phyloP scores from a whole-genome alignment of 1,284 basidiomycete genomes.

The Pisolithus thermaeus region DNA sequence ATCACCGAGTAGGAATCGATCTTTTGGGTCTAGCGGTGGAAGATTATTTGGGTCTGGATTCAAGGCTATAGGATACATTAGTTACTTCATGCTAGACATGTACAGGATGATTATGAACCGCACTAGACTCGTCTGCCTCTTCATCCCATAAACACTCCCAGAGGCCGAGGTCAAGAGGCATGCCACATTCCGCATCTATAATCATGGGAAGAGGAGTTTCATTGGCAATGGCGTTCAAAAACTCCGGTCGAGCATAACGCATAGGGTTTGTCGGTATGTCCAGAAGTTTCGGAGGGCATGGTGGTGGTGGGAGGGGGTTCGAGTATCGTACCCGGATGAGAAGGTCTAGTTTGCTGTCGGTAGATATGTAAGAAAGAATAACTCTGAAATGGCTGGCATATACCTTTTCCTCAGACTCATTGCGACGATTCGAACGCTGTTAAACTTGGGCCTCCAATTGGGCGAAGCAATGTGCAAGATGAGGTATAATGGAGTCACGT shows the following conservation, averaged over 20 bases:
- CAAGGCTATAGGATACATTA: constrained; percentile 38
- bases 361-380: background rate
- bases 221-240: constrained; percentile 73
- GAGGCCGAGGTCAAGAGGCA: constrained; percentile 83
- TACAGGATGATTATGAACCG: constrained; percentile 1
- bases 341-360: constrained; percentile 71
- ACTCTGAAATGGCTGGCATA: background rate
- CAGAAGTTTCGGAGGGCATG: constrained; percentile 91
- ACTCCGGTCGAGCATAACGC: constrained; percentile 82
- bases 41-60: constrained; percentile 61
- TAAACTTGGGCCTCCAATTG: constrained; percentile 41
- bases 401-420: constrained; percentile 33
- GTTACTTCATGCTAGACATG: constrained; percentile 5
- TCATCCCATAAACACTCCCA: constrained; percentile 84
- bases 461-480: constrained; percentile 16
- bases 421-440: constrained; percentile 8
- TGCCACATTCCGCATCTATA: constrained; percentile 89
- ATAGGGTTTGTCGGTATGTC: constrained; percentile 81
- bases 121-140: constrained; percentile 62
- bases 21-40: constrained; percentile 65
- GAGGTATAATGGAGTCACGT: background rate
- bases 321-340: constrained; percentile 88
- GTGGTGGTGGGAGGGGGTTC: constrained; percentile 89
- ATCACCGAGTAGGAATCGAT: constrained; percentile 64
- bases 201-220: constrained; percentile 87